phyloP scores from a whole-genome alignment of 225 moss, liverwort and hornwort genomes.

The Polytrichum formosum region DNA sequence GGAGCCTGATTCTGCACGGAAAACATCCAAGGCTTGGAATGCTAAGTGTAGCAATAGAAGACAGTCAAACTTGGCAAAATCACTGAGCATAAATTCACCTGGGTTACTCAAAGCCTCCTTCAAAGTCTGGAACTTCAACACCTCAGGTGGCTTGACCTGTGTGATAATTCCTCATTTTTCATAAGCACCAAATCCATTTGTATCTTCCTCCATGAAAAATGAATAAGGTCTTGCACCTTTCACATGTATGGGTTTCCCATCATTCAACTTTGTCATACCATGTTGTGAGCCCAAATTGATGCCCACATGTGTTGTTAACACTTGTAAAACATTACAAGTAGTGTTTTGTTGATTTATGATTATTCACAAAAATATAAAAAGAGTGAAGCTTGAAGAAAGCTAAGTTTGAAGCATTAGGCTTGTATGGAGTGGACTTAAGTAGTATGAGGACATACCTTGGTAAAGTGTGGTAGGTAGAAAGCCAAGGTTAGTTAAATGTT shows the following conservation, averaged over 20 bases:
- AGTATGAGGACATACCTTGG: too few relatives aligned
- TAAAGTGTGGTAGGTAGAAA: too few relatives aligned
- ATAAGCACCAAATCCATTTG: constrained; percentile 57
- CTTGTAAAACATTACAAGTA: too few relatives aligned
- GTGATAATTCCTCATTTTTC: constrained; percentile 94
- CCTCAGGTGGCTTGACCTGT: constrained; percentile 72
- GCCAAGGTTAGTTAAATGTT: too few relatives aligned
- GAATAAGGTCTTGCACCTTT: constrained; percentile 80
- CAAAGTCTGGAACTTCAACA: constrained; percentile 69
- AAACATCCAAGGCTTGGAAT: constrained; percentile 85
- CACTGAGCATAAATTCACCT: constrained; percentile 84
- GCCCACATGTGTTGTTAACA: too few relatives aligned
- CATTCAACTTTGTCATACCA: constrained; percentile 83
- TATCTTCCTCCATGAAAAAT: constrained; percentile 81
- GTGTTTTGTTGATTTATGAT: too few relatives aligned
- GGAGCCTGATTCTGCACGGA: constrained; percentile 47
- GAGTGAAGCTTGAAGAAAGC: too few relatives aligned
- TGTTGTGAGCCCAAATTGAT: too few relatives aligned
- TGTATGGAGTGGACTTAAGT: too few relatives aligned
- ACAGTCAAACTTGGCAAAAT: constrained; percentile 92
- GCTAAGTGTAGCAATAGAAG: constrained; percentile 80
- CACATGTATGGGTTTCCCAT: constrained; percentile 80
- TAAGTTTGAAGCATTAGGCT: too few relatives aligned
- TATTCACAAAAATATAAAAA: too few relatives aligned
- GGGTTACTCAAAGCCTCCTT: constrained; percentile 70